These are phyloP conservation scores for Alternaria consortialis DNA, from an alignment of 2,329 filamentous ascomycete species.

Conservation along the genomic window DNA sequence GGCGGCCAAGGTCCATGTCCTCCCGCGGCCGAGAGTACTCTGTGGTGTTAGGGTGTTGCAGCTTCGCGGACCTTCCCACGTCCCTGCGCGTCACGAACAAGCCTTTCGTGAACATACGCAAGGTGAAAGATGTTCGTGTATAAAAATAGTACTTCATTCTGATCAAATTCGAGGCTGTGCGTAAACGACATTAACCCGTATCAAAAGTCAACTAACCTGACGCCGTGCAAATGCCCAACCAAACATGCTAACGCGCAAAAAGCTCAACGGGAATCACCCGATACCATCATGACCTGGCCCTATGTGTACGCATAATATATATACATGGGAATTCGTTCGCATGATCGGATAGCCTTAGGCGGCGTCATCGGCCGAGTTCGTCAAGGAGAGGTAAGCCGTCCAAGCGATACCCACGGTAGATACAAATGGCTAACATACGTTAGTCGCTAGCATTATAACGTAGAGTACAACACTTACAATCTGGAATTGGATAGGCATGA, in stretches of 20 bases:
- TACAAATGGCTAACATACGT: constrained; percentile 78
- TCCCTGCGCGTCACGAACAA: neutral
- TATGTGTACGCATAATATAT: constrained; percentile 21
- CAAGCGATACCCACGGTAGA: constrained; percentile 95
- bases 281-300: constrained; percentile 22
- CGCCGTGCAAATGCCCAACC: constrained; percentile 30
- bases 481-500: constrained; percentile 96
- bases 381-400: constrained; percentile 95
- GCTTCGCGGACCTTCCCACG: neutral
- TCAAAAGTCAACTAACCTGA: constrained; percentile 18
- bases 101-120: neutral
- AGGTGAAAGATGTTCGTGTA: neutral
- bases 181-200: constrained; percentile 11
- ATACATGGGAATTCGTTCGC: constrained; percentile 27
- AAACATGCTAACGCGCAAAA: constrained; percentile 34
- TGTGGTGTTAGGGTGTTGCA: neutral
- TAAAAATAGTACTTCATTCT: constrained; percentile 7
- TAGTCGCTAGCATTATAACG: constrained; percentile 6
- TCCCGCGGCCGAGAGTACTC: constrained; percentile 37
- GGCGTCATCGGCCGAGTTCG: constrained; percentile 81
- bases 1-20: constrained; percentile 13
- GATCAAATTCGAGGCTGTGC: constrained; percentile 6
- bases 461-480: constrained; percentile 70
- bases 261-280: constrained; percentile 24
- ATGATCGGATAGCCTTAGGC: constrained; percentile 33